Base-by-base conservation (phyloP, 2,329 filamentous ascomycete genomes). In the Xenoacremonium recifei region DNA sequence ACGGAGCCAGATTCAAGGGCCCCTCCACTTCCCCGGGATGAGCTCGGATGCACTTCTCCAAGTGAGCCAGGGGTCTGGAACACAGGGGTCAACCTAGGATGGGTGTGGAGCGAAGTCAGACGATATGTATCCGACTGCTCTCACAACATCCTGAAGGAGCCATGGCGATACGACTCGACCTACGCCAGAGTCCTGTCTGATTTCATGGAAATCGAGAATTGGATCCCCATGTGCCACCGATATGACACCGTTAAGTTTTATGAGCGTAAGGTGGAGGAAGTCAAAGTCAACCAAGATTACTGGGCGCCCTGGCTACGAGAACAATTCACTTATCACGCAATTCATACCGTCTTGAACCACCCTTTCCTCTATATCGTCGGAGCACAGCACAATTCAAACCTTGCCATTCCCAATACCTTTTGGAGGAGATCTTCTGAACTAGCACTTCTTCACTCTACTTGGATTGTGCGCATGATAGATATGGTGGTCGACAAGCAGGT, bases 211-310 rank as follows among this genome's bases (percentile, higher is more conserved):
- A 68, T 70, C 3, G 73, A 76, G 51, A 74, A 71, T 50, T 55
- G 65, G 15, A 70, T 70, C 21, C 68, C 73, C 5, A 71, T 73
- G 47, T 75, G 70, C 40, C 73, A 76, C 50, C 68, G 74, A 10
- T 77, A 76, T 45, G 72, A 77, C 54, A 69, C 70, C 1, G 72
- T 73, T 47, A 74, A 73, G 38, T 77, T 77, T 33, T 76, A 73
- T 34, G 68, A 76, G 43, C 70, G 72, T 25, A 68, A 68, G 21
- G 54, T 68, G 0, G 68, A 73, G 4, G 73, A 76, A 35, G 40
- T 77, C 10, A 63, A 63, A 42, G 47, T 61, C 10, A 70, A 73
- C 39, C 63, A 68, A 3, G 67, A 69, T 39, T 77, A 77, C 51
- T 77, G 73, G 72, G 66, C 66, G 0, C 69, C 73, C 0, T 77